Percentiles rank a stretch among this genome's conserved stretches.
Conservation (phyloP, 176 grass and related monocot species). For the Zea luxurians region DNA sequence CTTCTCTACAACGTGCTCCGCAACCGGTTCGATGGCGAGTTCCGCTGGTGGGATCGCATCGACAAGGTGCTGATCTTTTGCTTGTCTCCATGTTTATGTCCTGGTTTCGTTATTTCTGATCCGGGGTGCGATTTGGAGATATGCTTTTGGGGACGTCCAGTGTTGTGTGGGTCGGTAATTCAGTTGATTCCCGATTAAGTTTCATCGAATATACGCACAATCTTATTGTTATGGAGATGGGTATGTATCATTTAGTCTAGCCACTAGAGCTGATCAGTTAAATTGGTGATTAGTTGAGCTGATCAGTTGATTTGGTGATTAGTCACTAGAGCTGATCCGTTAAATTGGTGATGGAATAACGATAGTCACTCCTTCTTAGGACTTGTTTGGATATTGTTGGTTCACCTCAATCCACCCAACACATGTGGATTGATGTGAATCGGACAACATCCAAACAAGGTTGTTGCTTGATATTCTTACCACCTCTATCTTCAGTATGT, state of each 20-base stretch:
- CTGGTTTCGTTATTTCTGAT: slow-evolving; percentile 1
- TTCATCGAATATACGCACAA: background rate
- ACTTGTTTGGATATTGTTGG: too few relatives aligned
- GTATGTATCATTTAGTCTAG: background rate
- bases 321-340: background rate
- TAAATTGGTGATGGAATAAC: background rate
- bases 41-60: slow-evolving; percentile 94
- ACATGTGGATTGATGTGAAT: too few relatives aligned
- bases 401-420: too few relatives aligned
- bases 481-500: slow-evolving; percentile 47
- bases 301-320: background rate
- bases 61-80: slow-evolving; percentile 65
- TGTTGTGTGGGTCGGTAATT: background rate
- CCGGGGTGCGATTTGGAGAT: background rate
- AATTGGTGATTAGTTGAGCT: background rate
- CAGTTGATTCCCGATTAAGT: background rate
- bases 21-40: slow-evolving; percentile 75
- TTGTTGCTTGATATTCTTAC: background rate
- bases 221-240: background rate
- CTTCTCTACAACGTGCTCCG: slow-evolving; percentile 91
- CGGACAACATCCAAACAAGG: too few relatives aligned
- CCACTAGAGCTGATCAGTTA: background rate
- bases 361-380: background rate
- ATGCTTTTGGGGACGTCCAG: background rate
- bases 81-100: slow-evolving; percentile 12